Percentiles rank a stretch among this genome's conserved stretches.
These are phyloP conservation scores for Aspergillus sp. DNA, from an alignment of 2,329 filamentous ascomycete species.

Conservation along the genomic window DNA sequence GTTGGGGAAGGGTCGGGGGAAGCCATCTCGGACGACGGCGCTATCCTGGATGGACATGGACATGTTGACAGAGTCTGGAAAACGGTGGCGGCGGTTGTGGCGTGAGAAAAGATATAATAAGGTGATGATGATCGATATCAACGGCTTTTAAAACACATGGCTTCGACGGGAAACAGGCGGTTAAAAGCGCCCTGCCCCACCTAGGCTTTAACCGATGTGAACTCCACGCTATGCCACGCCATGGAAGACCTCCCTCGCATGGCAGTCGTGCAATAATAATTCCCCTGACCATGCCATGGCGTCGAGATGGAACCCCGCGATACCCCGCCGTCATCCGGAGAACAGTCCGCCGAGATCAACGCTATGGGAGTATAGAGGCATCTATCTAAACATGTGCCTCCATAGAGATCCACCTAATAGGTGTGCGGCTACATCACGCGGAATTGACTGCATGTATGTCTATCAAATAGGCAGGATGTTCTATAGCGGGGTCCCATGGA, in stretches of 20 bases:
- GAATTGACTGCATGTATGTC: no score
- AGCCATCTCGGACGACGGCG: constrained; percentile 28
- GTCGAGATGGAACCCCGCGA: no score
- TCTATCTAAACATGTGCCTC: no score
- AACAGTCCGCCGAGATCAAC: no score
- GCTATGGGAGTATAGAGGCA: no score
- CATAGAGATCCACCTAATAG: no score
- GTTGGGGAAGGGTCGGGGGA: constrained; percentile 38
- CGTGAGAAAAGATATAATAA: neutral
- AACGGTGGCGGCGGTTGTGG: neutral
- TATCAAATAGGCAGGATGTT: no score
- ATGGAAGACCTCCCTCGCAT: neutral
- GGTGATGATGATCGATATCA: neutral
- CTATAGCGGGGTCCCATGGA: no score
- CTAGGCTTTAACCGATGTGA: neutral
- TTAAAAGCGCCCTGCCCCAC: neutral
- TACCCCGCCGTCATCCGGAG: no score
- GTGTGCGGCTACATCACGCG: no score
- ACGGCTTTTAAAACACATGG: neutral
- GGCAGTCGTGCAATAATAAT: neutral
- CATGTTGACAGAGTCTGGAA: constrained; percentile 27
- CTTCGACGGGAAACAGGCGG: neutral
- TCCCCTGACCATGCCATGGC: neutral
- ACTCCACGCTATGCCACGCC: neutral
- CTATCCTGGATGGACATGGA: constrained; percentile 38